These are phyloP conservation scores for Periconia sp. DNA, from an alignment of 2,329 filamentous ascomycete genomes.

Conservation along the genomic window DNA sequence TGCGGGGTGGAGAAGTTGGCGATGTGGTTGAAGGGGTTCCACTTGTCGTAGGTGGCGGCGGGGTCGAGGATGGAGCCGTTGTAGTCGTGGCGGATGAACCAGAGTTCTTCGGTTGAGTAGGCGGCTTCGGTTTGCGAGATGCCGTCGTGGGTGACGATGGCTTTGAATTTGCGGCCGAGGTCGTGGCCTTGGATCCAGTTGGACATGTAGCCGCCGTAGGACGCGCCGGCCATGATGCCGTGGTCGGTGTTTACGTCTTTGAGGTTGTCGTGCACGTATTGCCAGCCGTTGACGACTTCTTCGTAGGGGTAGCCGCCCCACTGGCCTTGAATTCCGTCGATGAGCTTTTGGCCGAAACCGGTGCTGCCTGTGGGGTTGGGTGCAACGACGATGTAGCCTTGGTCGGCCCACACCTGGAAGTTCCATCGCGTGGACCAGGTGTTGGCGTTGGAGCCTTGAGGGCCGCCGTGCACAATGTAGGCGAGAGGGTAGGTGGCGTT, in stretches of 20 bases:
- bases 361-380: slow-evolving; percentile 85
- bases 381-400: slow-evolving; percentile 74
- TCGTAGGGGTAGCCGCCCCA: slow-evolving; percentile 89
- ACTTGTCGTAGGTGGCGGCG: slow-evolving; percentile 54
- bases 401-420: slow-evolving; percentile 79
- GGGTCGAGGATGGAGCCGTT: slow-evolving; percentile 36
- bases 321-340: slow-evolving; percentile 73
- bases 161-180: slow-evolving; percentile 82
- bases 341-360: slow-evolving; percentile 78
- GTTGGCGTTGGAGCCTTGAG: slow-evolving; percentile 73
- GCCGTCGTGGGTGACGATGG: slow-evolving; percentile 85
- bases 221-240: slow-evolving; percentile 73
- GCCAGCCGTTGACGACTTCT: slow-evolving; percentile 78
- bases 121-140: slow-evolving; percentile 64
- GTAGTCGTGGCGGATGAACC: slow-evolving; percentile 53
- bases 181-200: slow-evolving; percentile 89
- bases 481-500: slow-evolving; percentile 76
- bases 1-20: slow-evolving; percentile 82
- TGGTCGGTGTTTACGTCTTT: slow-evolving; percentile 67
- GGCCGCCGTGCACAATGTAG: slow-evolving; percentile 80
- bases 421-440: slow-evolving; percentile 85
- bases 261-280: slow-evolving; percentile 68
- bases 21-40: slow-evolving; percentile 60
- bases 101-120: slow-evolving; percentile 53
- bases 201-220: slow-evolving; percentile 48